Conservation (phyloP, 2,329 filamentous ascomycete genomes). For the Leptoxyphium fumago region DNA sequence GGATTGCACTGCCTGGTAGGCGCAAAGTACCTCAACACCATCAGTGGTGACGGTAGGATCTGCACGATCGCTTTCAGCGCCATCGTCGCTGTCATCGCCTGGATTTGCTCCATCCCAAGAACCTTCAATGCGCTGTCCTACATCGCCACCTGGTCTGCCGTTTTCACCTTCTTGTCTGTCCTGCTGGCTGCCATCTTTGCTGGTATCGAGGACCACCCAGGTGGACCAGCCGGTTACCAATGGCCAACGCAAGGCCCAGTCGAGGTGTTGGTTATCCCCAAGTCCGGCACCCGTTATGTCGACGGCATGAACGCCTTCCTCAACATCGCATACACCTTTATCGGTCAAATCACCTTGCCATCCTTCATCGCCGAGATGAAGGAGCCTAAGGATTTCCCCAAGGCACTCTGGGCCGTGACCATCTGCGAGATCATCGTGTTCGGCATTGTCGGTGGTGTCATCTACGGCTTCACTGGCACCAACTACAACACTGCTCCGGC, state of each 20-base stretch:
- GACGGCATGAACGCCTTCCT: conserved; percentile 74
- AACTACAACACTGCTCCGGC: conserved; percentile 81
- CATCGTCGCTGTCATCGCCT: conserved; percentile 61
- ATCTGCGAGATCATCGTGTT: conserved; percentile 80
- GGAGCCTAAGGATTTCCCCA: conserved; percentile 68
- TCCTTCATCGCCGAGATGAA: conserved; percentile 95
- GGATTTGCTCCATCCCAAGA: conserved; percentile 64
- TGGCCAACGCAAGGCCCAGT: conserved; percentile 40
- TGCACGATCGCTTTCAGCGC: conserved; percentile 72
- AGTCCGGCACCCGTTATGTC: conserved; percentile 62
- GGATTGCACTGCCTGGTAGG: conserved; percentile 72
- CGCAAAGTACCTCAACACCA: conserved; percentile 80
- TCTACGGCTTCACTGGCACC: conserved; percentile 78
- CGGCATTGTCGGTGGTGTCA: conserved; percentile 61
- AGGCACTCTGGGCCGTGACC: conserved; percentile 81
- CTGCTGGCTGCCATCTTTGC: conserved; percentile 72
- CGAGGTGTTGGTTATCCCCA: conserved; percentile 52
- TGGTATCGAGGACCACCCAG: conserved; percentile 59
- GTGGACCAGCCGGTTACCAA: conserved; percentile 35
- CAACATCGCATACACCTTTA: conserved; percentile 94
- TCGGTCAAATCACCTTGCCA: conserved; percentile 84
- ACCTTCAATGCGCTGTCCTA: conserved; percentile 72
- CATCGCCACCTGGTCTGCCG: conserved; percentile 62
- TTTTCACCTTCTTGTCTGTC: conserved; percentile 84
- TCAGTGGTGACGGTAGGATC: conserved; percentile 49